Conservation (phyloP, 148 eudicot species). For the Rheum nobile region DNA sequence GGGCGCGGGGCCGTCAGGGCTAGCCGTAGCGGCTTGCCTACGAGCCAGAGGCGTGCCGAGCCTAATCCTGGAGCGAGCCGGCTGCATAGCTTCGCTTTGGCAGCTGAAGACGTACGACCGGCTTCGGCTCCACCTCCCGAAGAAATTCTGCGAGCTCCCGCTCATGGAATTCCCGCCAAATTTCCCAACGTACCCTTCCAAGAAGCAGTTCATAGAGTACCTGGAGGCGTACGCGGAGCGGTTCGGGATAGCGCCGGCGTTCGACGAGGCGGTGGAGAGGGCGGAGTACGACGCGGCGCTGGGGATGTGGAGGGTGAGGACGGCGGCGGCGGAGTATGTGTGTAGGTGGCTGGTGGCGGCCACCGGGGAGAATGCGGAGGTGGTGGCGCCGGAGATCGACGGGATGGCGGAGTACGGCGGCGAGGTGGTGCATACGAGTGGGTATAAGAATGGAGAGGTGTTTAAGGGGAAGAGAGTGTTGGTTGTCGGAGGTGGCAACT, state of each 20-base stretch:
- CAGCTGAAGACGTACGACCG: constrained; percentile 60
- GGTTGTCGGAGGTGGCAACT: constrained; percentile 87
- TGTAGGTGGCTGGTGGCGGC: constrained; percentile 74
- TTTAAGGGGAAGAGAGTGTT: constrained; percentile 53
- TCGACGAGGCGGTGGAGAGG: constrained; percentile 25
- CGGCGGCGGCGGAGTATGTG: constrained; percentile 28
- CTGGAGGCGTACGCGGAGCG: constrained; percentile 33
- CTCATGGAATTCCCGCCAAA: constrained; percentile 44
- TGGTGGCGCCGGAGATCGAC: constrained; percentile 50
- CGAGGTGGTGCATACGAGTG: constrained; percentile 49
- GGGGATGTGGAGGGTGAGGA: constrained; percentile 49
- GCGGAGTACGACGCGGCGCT: constrained; percentile 37
- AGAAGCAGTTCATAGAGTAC: constrained; percentile 40
- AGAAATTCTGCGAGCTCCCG: constrained; percentile 55
- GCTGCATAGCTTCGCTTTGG: constrained; percentile 64
- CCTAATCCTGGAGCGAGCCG: constrained; percentile 37
- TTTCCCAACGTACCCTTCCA: constrained; percentile 51
- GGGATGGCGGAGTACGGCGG: constrained; percentile 39
- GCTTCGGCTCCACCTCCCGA: constrained; percentile 49
- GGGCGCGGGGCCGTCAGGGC: constrained; percentile 67
- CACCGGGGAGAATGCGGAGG: constrained; percentile 88
- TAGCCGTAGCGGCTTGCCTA: constrained; percentile 59
- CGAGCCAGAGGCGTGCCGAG: constrained; percentile 38
- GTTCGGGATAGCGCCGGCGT: constrained; percentile 35
- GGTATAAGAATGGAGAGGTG: constrained; percentile 47